These are phyloP conservation scores for Moesziomyces sp. DNA, from an alignment of 1,284 basidiomycete genomes.

Conservation along the genomic window DNA sequence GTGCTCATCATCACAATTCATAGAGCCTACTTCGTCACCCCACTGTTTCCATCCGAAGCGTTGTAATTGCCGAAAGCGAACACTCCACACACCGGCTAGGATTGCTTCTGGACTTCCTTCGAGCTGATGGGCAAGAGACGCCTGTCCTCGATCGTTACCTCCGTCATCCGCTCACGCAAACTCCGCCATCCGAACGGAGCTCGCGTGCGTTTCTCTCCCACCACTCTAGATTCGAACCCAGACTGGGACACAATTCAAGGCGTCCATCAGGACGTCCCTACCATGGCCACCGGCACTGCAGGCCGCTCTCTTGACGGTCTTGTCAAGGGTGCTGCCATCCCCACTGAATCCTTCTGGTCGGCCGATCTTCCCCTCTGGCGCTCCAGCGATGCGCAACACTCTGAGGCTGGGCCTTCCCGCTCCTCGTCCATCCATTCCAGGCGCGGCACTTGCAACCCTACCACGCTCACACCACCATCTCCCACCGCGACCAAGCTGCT, in stretches of 20 bases:
- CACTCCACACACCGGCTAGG: not conserved
- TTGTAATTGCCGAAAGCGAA: not conserved
- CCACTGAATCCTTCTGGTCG: conserved; percentile 25
- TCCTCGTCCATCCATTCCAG: conserved; percentile 16
- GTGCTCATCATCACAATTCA: not conserved
- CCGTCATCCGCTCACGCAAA: conserved; percentile 15
- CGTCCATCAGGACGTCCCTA: conserved; percentile 25
- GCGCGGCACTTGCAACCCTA: not conserved
- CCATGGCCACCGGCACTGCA: conserved; percentile 28
- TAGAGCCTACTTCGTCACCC: not conserved
- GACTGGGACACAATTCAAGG: not conserved
- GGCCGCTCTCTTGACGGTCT: conserved; percentile 27
- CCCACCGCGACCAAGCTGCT: conserved; percentile 7
- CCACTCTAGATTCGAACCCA: conserved; percentile 1
- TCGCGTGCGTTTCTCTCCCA: conserved; percentile 5
- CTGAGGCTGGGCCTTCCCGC: conserved; percentile 7
- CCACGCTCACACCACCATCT: conserved; percentile 9
- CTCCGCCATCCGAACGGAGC: conserved; percentile 3
- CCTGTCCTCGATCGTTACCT: conserved; percentile 28
- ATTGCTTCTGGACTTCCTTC: not conserved
- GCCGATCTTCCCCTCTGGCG: conserved; percentile 1
- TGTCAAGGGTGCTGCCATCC: conserved; percentile 11
- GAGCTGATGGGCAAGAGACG: conserved; percentile 37
- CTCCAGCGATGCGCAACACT: not conserved
- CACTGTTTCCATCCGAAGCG: not conserved